These are phyloP conservation scores for Phytophthora chlamydospora DNA, from an alignment of 352 stramenopile species.

Conservation along the genomic window DNA sequence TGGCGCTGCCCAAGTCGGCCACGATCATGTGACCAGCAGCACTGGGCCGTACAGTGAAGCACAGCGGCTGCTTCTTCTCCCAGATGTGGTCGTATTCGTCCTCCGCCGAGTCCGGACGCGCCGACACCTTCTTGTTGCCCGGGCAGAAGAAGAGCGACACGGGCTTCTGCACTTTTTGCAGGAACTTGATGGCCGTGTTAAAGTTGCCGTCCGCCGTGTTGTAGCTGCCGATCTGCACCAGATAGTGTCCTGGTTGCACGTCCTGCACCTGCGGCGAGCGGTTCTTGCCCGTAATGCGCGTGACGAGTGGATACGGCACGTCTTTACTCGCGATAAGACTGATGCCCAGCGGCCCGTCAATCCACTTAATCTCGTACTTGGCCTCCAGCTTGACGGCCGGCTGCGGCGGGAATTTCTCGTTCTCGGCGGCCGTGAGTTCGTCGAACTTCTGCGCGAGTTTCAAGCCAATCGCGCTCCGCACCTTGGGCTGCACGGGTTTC, in stretches of 20 bases:
- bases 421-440: constrained; percentile 70
- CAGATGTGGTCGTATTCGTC: constrained; percentile 90
- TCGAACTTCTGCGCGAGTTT: constrained; percentile 82
- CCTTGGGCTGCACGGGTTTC: constrained; percentile 72
- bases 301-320: constrained; percentile 86
- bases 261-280: constrained; percentile 87
- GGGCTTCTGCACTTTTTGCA: constrained; percentile 88
- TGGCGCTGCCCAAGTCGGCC: constrained; percentile 81
- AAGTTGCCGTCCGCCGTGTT: constrained; percentile 87
- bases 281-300: constrained; percentile 89
- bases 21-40: constrained; percentile 74
- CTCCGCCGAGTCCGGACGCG: constrained; percentile 60
- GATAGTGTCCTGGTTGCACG: constrained; percentile 86
- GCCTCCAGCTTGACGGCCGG: constrained; percentile 79
- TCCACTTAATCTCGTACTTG: constrained; percentile 90
- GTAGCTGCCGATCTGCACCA: constrained; percentile 88
- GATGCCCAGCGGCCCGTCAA: constrained; percentile 85
- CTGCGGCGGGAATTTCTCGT: constrained; percentile 68
- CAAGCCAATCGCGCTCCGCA: constrained; percentile 73
- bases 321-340: constrained; percentile 90
- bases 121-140: constrained; percentile 79
- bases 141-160: constrained; percentile 87
- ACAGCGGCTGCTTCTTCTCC: constrained; percentile 90
- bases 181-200: constrained; percentile 90
- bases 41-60: constrained; percentile 80